These are phyloP conservation scores for Apiospora hydei DNA, from an alignment of 2,329 filamentous ascomycete species.

Conservation along the genomic window DNA sequence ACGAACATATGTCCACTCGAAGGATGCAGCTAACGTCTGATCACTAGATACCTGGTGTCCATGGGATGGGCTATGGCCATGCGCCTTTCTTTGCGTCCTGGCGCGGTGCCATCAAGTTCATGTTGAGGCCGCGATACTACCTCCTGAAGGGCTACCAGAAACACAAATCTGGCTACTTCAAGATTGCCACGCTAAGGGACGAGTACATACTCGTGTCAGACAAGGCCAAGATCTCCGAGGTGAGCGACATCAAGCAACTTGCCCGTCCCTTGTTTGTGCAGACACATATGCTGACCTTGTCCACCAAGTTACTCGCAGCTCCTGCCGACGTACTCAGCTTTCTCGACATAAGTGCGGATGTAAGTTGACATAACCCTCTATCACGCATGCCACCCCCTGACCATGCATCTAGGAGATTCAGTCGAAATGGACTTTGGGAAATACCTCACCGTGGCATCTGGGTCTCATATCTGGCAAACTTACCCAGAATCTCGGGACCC, in stretches of 20 bases:
- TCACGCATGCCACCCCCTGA: neutral
- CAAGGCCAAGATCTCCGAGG: conserved; percentile 20
- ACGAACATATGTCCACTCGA: too few relatives aligned
- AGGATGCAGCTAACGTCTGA: neutral
- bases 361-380: neutral
- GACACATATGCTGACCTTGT: neutral
- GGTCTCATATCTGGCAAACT: neutral
- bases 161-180: conserved; percentile 19
- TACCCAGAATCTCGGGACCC: neutral
- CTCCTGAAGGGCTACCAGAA: conserved; percentile 20
- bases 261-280: neutral
- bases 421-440: conserved; percentile 16
- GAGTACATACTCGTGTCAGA: conserved; percentile 22
- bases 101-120: conserved; percentile 21
- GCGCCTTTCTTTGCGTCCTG: conserved; percentile 15
- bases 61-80: conserved; percentile 22
- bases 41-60: neutral
- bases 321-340: conserved; percentile 9
- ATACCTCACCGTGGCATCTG: conserved; percentile 8
- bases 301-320: neutral
- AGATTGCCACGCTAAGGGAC: neutral
- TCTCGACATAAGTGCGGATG: conserved; percentile 1
- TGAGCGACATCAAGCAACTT: neutral
- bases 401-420: conserved; percentile 11
- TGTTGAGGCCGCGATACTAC: conserved; percentile 22